These are phyloP conservation scores for Hydrangea macrophylla DNA, from an alignment of 148 eudicot genomes.

Conservation along the genomic window DNA sequence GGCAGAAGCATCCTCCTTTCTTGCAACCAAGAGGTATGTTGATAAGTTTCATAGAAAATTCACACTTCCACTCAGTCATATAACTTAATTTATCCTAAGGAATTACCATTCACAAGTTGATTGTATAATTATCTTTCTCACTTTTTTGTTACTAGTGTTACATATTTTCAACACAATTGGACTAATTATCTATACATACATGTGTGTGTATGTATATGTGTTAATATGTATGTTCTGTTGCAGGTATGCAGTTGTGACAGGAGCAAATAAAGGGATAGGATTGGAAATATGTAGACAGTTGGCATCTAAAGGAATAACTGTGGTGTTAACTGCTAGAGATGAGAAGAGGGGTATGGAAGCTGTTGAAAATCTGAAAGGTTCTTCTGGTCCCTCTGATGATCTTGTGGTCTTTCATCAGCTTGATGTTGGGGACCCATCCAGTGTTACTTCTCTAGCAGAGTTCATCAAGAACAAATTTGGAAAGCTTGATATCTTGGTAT, in stretches of 20 bases:
- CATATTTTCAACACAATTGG: too few species aligned
- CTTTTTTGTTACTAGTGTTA: too few species aligned
- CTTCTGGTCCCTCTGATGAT: slow-evolving; percentile 3
- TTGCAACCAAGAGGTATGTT: too few species aligned
- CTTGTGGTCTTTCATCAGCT: slow-evolving; percentile 14
- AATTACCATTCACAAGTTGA: too few species aligned
- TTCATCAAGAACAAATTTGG: slow-evolving; percentile 19
- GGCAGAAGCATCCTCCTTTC: too few species aligned
- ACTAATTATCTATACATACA: too few species aligned
- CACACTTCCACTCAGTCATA: too few species aligned
- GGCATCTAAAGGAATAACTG: slow-evolving; percentile 9
- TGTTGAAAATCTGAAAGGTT: slow-evolving; percentile 13
- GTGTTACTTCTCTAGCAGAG: slow-evolving; percentile 9
- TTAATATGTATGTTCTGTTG: background rate
- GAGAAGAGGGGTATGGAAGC: slow-evolving; percentile 20
- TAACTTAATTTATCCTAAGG: too few species aligned
- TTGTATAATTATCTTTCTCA: background rate
- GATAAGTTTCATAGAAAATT: too few species aligned
- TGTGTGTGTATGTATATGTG: too few species aligned
- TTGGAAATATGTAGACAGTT: slow-evolving; percentile 13
- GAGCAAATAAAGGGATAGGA: slow-evolving; percentile 16
- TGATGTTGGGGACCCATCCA: slow-evolving; percentile 15
- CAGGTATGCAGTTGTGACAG: slow-evolving; percentile 17
- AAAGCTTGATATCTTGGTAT: slow-evolving; percentile 30
- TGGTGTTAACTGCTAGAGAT: slow-evolving; percentile 11